Conservation (phyloP, 257 asterid genomes). For the Petrea volubilis region DNA sequence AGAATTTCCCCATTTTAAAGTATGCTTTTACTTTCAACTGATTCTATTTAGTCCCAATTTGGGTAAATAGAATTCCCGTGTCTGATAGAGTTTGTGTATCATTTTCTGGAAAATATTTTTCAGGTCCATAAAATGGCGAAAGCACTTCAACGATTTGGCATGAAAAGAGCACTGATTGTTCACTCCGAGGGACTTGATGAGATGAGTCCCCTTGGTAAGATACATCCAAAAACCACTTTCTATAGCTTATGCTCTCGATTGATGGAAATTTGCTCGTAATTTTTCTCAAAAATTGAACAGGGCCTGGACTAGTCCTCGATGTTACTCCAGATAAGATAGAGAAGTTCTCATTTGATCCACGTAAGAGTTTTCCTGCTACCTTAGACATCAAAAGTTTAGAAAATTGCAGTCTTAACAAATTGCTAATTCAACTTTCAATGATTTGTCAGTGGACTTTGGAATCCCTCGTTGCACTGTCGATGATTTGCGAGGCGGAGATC, state of each 20-base stretch:
- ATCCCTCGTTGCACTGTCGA: constrained; percentile 74
- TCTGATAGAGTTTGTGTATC: not conserved
- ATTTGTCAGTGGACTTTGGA: constrained; percentile 58
- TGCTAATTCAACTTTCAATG: not conserved
- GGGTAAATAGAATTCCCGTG: not conserved
- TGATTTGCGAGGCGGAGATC: constrained; percentile 64
- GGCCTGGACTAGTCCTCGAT: constrained; percentile 66
- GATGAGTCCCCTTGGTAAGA: constrained; percentile 82
- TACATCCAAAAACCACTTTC: not conserved
- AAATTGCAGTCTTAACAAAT: not conserved
- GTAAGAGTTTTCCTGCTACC: constrained; percentile 34
- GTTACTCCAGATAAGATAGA: constrained; percentile 65
- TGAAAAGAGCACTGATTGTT: constrained; percentile 71
- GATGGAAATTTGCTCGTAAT: not conserved
- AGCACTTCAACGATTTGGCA: constrained; percentile 69
- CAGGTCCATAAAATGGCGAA: constrained; percentile 72
- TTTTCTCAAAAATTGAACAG: constrained; percentile 29
- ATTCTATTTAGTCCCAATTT: not conserved
- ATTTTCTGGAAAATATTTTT: constrained; percentile 9
- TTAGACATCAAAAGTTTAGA: not conserved
- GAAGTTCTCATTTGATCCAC: constrained; percentile 61
- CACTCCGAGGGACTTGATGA: constrained; percentile 80
- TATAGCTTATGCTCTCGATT: not conserved
- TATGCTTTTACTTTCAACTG: too few species aligned
- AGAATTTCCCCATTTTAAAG: too few species aligned